These are phyloP conservation scores for Nicotiana rustica DNA, from an alignment of 305 asterid species.

Conservation along the genomic window DNA sequence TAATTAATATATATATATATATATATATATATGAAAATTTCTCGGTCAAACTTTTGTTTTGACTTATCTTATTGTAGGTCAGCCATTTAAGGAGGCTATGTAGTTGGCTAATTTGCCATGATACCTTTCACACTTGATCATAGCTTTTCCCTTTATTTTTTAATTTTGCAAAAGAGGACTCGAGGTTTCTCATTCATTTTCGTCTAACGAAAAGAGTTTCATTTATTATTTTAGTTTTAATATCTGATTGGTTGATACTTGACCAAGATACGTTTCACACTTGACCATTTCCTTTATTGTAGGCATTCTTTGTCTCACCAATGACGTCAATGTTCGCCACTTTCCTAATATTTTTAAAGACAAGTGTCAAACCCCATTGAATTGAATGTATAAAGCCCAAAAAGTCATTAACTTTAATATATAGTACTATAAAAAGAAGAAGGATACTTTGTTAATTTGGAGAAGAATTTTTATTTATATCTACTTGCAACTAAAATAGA, in stretches of 20 bases:
- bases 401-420: not conserved
- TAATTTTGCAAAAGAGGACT: not conserved
- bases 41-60: conserved; percentile 10
- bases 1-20: no score
- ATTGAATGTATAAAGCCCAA: not conserved
- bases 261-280: conserved; percentile 10
- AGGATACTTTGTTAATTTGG: not conserved
- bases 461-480: not conserved
- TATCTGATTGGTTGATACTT: not conserved
- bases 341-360: not conserved
- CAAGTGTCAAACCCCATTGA: not conserved
- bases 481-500: no score
- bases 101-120: not conserved
- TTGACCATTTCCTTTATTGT: not conserved
- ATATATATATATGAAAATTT: no score
- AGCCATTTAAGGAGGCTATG: not conserved
- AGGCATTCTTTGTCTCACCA: not conserved
- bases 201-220: not conserved
- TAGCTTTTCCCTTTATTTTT: not conserved
- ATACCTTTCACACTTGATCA: not conserved
- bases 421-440: no score
- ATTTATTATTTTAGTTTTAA: not conserved
- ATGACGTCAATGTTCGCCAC: conserved; percentile 9
- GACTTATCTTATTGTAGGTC: not conserved
- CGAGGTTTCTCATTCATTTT: not conserved